Base-by-base conservation (phyloP, 2,329 filamentous ascomycete species). In the Bipolaris oryzae region DNA sequence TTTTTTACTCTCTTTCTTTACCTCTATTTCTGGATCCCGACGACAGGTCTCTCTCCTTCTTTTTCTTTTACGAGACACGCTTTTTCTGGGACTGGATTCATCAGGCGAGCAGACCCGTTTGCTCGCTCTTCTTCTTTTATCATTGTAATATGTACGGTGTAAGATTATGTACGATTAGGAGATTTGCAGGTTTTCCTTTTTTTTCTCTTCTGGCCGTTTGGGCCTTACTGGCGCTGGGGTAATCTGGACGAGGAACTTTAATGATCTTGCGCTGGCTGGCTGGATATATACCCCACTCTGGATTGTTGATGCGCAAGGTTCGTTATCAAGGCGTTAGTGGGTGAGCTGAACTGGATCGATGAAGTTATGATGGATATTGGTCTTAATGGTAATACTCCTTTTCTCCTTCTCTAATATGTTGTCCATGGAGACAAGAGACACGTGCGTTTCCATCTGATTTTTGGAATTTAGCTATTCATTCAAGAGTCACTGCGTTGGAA, bases 281-380 rank as follows among this genome's bases (percentile, higher is more conserved):
- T 57, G 44, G 38, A 45, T 31, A 43, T 57, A 57, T 57, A 57
- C 54, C 54, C 54, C 50, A 57, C 54, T 57, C 54, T 44, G 41
- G 54, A 48, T 48, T 35, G 43, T 42, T 31, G 23, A 33, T 15
- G 10, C 15, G 28, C 28, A 7, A 31, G 28, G 28, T 52, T 52
- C 21, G 2, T 53, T 38, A 43, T 35, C 11, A 34, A 53, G 16
- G 35, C 20, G 21, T 23, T 21, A 37, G 18, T 11, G 13, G 21
- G 21, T 21, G 21, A 9, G 25, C 2, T 34, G 50, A 7, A 5
- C 28, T 31, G 3, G 28, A 31, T 4, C 10, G 10, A 31, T 31
- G 10, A 31, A 31, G 28, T 31, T 31, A 31, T 20, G 20, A 18
- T 35, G 33, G 16, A 16, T 33, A 7, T n/a, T 48, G 33, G 16